Conservation (phyloP, 805 yeast species). For the Blastobotrys chiropterorum region DNA sequence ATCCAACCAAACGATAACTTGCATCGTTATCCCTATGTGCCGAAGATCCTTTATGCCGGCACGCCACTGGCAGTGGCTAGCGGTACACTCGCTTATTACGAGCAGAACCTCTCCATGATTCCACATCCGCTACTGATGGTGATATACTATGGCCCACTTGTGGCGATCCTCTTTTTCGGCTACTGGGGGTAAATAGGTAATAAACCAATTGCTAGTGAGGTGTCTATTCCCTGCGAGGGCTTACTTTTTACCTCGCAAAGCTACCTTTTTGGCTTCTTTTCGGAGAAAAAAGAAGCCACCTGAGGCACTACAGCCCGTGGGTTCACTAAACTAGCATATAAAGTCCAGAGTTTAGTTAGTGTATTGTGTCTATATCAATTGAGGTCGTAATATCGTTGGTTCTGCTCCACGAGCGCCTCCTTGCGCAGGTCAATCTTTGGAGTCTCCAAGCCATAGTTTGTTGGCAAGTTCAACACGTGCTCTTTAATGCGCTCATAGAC, state of each 20-base stretch:
- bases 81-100: neutral
- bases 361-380: neutral
- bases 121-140: neutral
- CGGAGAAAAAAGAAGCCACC: neutral
- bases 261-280: neutral
- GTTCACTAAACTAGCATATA: no score
- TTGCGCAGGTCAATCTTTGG: conserved; percentile 6
- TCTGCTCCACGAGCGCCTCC: conserved; percentile 16
- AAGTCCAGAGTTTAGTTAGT: no score
- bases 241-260: no score
- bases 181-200: neutral
- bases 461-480: conserved; percentile 2
- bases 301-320: no score
- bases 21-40: neutral
- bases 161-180: neutral
- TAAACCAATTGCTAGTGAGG: neutral
- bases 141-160: neutral
- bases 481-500: conserved; percentile 32
- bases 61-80: neutral
- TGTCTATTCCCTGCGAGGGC: no score
- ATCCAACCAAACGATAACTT: neutral
- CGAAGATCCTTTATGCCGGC: neutral
- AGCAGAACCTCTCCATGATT: neutral
- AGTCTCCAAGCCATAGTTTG: neutral
- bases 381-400: conserved; percentile 13